These are phyloP conservation scores for Taiozyma sp. DNA, from an alignment of 1,139 yeast species.

Conservation along the genomic window DNA sequence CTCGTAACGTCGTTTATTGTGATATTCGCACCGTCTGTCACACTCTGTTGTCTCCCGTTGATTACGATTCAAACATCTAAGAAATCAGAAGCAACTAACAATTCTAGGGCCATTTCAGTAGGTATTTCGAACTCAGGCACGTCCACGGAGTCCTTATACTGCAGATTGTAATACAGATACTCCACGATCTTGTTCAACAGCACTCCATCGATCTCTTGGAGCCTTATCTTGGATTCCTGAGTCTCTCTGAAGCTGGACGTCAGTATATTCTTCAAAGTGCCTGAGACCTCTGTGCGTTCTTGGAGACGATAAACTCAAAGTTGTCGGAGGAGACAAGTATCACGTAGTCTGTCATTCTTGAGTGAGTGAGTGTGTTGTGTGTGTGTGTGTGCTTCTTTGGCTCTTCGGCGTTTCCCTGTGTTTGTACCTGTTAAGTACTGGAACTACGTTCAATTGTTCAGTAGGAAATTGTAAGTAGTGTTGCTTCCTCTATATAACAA, in stretches of 20 bases:
- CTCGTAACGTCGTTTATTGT: too few relatives aligned
- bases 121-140: constrained; percentile 89
- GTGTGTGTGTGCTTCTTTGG: too few relatives aligned
- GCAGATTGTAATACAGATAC: constrained; percentile 72
- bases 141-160: constrained; percentile 59
- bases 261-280: constrained; percentile 55
- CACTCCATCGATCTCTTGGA: constrained; percentile 59
- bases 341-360: constrained; percentile 35
- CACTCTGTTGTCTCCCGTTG: too few relatives aligned
- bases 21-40: too few relatives aligned
- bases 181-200: constrained; percentile 81
- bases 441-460: too few relatives aligned
- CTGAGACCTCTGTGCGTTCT: constrained; percentile 78
- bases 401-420: too few relatives aligned
- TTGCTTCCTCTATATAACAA: background rate
- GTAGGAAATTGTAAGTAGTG: too few relatives aligned
- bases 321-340: constrained; percentile 77
- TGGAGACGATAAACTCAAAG: constrained; percentile 55
- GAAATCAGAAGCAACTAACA: constrained; percentile 58
- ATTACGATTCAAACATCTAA: constrained; percentile 14
- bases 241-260: constrained; percentile 35
- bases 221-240: constrained; percentile 30
- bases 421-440: too few relatives aligned
- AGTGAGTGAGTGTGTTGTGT: too few relatives aligned
- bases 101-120: constrained; percentile 88